Evolutionary conservation across 805 yeast genomes (phyloP), one percentile per base, ranked within the genome.

Genomic region (Yarrowia keelungensis): DNA sequence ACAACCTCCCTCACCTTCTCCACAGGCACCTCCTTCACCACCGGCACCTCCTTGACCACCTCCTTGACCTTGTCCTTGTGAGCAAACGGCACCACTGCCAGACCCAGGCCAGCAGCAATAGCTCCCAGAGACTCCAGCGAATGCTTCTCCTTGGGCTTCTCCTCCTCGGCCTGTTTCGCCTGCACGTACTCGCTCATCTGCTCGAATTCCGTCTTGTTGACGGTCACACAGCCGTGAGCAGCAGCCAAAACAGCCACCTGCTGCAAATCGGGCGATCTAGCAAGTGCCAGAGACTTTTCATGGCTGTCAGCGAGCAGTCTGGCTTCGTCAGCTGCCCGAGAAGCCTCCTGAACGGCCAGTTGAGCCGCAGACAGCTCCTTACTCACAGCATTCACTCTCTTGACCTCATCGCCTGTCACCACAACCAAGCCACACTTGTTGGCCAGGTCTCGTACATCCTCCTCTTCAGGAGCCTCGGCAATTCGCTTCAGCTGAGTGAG

Each of bases 61-160:
- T 19, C 19, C 70, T 32, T 64, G 39, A 51, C 62, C 47, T 26
- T 22, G 5, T 26, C 43, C 41, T 45, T 47, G 7, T 67, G 54
- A 1, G 64, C 50, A 41, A 51, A 54, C 10, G 69, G 58, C 10
- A 67, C 36, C 12, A 67, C 58, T 2, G 58, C 67, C 19, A 45
- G 53, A 9, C 69, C 69, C 15, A 67, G 47, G 9, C 67, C 67
- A 1, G 56, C 68, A n/a, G 69, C 69, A 38, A 49, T 15, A 0
- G 38, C 58, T 11, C 64, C 58, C 11, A 67, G 58, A 1, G 51
- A 46, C 45, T 67, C 69, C 12, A 50, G 43, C 10, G 67, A 47
- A 16, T 62, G 67, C 26, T 41, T 46, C 36, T 35, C 26, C 56
- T 47, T 32, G 50, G 50, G 50, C 50, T 32, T 16, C n/a, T 38